A percentile compares a stretch with the other conserved stretches of the same genome.
phyloP scores from a whole-genome alignment of 1,284 basidiomycete genomes.

The Bondarzewia mesenterica region DNA sequence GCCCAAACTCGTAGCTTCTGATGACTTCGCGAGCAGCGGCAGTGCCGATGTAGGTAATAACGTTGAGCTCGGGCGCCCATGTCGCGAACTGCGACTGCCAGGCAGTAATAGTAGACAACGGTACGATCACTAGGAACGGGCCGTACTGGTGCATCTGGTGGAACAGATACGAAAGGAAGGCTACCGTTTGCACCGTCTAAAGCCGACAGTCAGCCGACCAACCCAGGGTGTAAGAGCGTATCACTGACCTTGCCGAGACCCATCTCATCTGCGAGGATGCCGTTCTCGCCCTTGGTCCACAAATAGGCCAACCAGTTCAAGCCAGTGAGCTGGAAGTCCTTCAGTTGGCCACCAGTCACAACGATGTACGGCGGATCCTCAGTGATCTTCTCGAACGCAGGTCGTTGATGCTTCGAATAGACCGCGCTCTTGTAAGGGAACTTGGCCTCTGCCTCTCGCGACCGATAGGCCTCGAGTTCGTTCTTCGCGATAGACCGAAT shows the following conservation, averaged over 20 bases:
- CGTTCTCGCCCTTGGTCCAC: slow-evolving; percentile 93
- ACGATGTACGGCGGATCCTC: slow-evolving; percentile 89
- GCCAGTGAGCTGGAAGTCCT: slow-evolving; percentile 98
- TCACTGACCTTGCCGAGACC: slow-evolving; percentile 84
- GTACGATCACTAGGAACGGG: slow-evolving; percentile 96
- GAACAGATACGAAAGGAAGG: slow-evolving; percentile 94
- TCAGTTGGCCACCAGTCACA: slow-evolving; percentile 75
- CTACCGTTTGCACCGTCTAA: slow-evolving; percentile 91
- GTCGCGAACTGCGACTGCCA: slow-evolving; percentile 95
- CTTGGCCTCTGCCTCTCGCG: slow-evolving; percentile 70
- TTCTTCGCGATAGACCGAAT: slow-evolving; percentile 67
- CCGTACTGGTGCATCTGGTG: slow-evolving; percentile 92
- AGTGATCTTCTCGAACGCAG: slow-evolving; percentile 78
- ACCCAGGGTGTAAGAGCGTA: slow-evolving; percentile 1
- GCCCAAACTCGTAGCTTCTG: slow-evolving; percentile 87
- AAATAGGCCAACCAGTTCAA: slow-evolving; percentile 97
- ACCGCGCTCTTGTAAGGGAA: slow-evolving; percentile 82
- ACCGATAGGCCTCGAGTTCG: slow-evolving; percentile 77
- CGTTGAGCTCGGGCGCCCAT: slow-evolving; percentile 97
- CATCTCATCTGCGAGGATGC: slow-evolving; percentile 97
- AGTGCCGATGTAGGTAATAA: slow-evolving; percentile 94
- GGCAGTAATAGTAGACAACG: slow-evolving; percentile 94
- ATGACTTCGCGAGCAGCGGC: slow-evolving; percentile 86
- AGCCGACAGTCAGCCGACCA: slow-evolving; percentile 11
- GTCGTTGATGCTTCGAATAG: slow-evolving; percentile 68